Percentiles rank a stretch among this genome's conserved stretches.
Conservation (phyloP, 805 yeast species). For the Zygosaccharomyces gambellarensis region DNA sequence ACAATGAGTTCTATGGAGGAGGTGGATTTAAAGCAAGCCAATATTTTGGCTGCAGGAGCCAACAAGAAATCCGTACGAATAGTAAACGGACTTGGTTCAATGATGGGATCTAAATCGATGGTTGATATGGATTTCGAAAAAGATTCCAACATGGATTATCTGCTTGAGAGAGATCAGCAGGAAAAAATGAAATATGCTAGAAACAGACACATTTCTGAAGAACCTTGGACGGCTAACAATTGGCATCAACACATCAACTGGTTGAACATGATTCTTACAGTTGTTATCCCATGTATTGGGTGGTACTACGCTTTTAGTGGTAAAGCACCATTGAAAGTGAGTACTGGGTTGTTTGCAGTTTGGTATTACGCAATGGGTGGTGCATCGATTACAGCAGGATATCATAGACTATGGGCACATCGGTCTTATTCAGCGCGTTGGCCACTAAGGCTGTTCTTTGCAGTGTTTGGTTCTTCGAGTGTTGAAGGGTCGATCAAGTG, state of each 20-base stretch:
- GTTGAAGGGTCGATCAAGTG: constrained; percentile 83
- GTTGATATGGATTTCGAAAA: constrained; percentile 54
- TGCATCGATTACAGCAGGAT: constrained; percentile 76
- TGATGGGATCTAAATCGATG: constrained; percentile 79
- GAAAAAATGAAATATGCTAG: constrained; percentile 38
- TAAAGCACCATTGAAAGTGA: constrained; percentile 44
- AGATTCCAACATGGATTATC: constrained; percentile 40
- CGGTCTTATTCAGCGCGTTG: constrained; percentile 60
- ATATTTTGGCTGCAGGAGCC: constrained; percentile 78
- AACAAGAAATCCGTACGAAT: constrained; percentile 65
- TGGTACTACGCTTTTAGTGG: constrained; percentile 38
- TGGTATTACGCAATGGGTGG: constrained; percentile 58
- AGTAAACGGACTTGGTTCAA: constrained; percentile 72
- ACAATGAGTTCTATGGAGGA: constrained; percentile 17
- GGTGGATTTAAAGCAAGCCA: constrained; percentile 65
- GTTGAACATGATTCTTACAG: constrained; percentile 65
- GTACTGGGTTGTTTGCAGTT: constrained; percentile 46
- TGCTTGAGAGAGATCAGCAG: constrained; percentile 42
- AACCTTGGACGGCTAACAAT: constrained; percentile 68
- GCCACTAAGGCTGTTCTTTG: constrained; percentile 60
- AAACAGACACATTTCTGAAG: constrained; percentile 61
- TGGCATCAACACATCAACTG: constrained; percentile 77
- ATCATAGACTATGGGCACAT: constrained; percentile 77
- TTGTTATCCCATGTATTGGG: constrained; percentile 56
- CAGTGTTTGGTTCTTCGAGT: constrained; percentile 76